Conservation (phyloP, 129 eudicot genomes). For the Heracleum sosnowskyi region DNA sequence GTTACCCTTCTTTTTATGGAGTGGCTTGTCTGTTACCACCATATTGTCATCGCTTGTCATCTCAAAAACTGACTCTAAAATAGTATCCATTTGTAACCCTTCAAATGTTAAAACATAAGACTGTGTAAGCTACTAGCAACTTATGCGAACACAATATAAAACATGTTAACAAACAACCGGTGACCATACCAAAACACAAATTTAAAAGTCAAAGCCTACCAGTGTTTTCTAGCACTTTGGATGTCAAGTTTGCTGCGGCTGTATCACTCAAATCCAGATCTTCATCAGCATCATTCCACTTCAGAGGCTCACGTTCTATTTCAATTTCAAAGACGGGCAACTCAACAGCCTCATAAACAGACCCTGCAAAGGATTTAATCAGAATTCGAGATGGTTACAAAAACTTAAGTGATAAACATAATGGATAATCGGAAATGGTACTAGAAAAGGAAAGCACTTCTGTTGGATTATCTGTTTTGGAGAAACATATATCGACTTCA, state of each 20-base stretch:
- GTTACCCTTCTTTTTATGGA: background rate
- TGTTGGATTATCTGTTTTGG: background rate
- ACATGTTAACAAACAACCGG: background rate
- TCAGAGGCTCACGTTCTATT: too few species aligned
- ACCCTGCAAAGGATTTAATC: background rate
- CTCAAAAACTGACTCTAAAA: background rate
- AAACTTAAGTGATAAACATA: background rate
- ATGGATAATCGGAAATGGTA: too few species aligned
- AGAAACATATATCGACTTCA: background rate
- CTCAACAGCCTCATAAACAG: background rate
- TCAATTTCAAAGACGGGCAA: background rate
- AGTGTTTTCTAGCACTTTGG: background rate
- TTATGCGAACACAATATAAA: too few species aligned
- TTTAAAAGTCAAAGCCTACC: conserved; percentile 8
- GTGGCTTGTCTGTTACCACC: background rate
- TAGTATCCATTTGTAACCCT: background rate
- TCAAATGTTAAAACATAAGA: background rate
- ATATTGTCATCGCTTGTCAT: background rate
- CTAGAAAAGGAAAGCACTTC: too few species aligned
- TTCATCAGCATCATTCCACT: background rate
- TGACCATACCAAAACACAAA: background rate
- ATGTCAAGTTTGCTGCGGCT: background rate
- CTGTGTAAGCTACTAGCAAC: background rate
- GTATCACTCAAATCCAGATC: conserved; percentile 6
- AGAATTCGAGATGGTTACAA: background rate